These are phyloP conservation scores for Furculomyces boomerangus DNA, from an alignment of 371 early-diverging fungal species.

Conservation along the genomic window DNA sequence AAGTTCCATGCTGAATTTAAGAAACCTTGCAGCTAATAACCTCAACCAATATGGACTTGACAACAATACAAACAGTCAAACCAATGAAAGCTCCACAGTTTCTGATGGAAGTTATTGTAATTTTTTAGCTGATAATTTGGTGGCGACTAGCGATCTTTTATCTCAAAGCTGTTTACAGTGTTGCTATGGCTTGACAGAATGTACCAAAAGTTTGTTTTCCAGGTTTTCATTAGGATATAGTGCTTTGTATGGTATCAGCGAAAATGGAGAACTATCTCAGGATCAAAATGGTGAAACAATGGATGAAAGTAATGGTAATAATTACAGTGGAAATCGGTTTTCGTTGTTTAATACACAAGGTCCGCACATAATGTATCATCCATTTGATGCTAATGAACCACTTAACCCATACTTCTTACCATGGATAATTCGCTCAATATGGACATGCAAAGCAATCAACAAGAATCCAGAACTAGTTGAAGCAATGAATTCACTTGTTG, in stretches of 20 bases:
- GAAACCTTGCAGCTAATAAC: background rate
- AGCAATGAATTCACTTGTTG: conserved; percentile 38
- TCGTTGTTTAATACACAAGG: background rate
- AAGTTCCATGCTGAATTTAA: no score
- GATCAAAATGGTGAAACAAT: background rate
- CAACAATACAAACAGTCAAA: background rate
- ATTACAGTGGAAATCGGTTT: no score
- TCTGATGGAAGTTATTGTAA: background rate
- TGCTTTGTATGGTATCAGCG: background rate
- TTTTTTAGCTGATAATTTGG: no score
- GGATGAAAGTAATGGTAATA: background rate
- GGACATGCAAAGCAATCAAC: conserved; percentile 39
- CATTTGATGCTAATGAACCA: conserved; percentile 23
- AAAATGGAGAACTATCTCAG: background rate
- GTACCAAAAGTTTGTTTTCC: background rate
- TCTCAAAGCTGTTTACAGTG: background rate
- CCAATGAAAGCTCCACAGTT: background rate
- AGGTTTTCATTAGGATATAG: background rate
- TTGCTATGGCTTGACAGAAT: background rate
- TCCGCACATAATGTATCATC: conserved; percentile 20
- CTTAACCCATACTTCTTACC: conserved; percentile 76
- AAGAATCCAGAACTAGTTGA: conserved; percentile 28
- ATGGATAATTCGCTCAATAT: conserved; percentile 73
- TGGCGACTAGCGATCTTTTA: no score
- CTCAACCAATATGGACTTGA: background rate